Conservation (phyloP, 768 basidiomycete genomes). For the Agaricus subrufescens region DNA sequence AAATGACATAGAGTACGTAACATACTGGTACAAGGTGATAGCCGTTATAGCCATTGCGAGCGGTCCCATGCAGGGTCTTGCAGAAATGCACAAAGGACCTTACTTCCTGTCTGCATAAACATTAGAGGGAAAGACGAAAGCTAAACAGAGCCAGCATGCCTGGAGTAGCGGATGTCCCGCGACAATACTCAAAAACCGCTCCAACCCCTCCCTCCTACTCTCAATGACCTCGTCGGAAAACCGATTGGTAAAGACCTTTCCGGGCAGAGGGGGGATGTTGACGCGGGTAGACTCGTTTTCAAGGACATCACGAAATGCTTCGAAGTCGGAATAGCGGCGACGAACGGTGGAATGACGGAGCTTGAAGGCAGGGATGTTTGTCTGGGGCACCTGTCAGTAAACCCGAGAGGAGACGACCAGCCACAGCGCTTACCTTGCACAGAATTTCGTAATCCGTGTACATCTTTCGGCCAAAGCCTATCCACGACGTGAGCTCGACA, state of each 20-base stretch:
- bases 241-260: constrained; percentile 97
- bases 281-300: constrained; percentile 96
- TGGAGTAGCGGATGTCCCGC: constrained; percentile 96
- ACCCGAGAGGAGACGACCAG: neutral
- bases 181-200: constrained; percentile 92
- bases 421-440: constrained; percentile 66
- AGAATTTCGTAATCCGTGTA: constrained; percentile 99
- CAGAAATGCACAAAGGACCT: constrained; percentile 92
- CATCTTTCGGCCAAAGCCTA: constrained; percentile 97
- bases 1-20: no score
- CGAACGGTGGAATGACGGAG: constrained; percentile 88
- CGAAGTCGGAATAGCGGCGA: constrained; percentile 88
- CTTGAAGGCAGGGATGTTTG: constrained; percentile 99
- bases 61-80: constrained; percentile 94
- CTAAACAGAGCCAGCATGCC: constrained; percentile 37
- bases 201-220: constrained; percentile 83
- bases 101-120: constrained; percentile 76
- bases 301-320: constrained; percentile 96
- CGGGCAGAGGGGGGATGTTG: constrained; percentile 95
- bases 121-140: constrained; percentile 2
- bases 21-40: no score
- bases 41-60: constrained; percentile 62
- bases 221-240: constrained; percentile 99
- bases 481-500: neutral
- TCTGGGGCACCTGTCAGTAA: constrained; percentile 41